Evolutionary conservation across 1,284 basidiomycete species (phyloP).

Genomic region (Crucibulum parvulum): DNA sequence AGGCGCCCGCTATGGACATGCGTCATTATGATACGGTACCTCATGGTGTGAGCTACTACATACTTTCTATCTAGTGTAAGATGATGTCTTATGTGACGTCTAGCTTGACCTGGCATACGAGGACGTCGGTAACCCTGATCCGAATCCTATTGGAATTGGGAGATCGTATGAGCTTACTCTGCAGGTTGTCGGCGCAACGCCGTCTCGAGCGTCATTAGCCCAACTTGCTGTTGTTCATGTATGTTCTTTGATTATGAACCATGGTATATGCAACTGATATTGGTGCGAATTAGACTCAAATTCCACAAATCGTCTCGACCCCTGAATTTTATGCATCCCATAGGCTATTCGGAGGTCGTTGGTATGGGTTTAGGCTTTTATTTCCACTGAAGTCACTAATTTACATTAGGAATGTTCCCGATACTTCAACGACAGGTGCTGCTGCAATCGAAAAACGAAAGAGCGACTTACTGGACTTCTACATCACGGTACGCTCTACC

Average conservation of each 20-base stretch:
- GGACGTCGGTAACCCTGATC: conserved; percentile 49
- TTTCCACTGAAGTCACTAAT: neutral
- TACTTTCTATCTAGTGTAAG: neutral
- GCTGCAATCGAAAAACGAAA: conserved; percentile 44
- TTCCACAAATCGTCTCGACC: conserved; percentile 41
- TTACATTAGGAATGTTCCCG: conserved; percentile 34
- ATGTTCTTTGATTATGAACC: conserved; percentile 3
- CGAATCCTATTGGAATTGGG: conserved; percentile 45
- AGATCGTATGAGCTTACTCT: conserved; percentile 46
- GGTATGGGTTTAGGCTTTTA: conserved; percentile 22
- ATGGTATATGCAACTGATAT: neutral
- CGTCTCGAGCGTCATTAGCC: conserved; percentile 35
- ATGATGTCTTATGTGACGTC: neutral
- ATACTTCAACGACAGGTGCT: conserved; percentile 35
- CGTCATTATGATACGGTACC: conserved; percentile 49
- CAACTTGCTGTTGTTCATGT: conserved; percentile 39
- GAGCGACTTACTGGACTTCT: conserved; percentile 46
- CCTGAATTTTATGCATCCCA: conserved; percentile 45
- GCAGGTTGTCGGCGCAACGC: conserved; percentile 40
- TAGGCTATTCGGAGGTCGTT: conserved; percentile 45
- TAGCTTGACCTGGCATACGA: conserved; percentile 50
- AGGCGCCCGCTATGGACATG: conserved; percentile 48
- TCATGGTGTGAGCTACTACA: conserved; percentile 36
- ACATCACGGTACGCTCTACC: conserved; percentile 35
- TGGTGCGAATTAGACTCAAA: conserved; percentile 26